A percentile compares a stretch with the other conserved stretches of the same genome.
Conservation (phyloP, 2,329 filamentous ascomycete species). For the Amphichorda felina region DNA sequence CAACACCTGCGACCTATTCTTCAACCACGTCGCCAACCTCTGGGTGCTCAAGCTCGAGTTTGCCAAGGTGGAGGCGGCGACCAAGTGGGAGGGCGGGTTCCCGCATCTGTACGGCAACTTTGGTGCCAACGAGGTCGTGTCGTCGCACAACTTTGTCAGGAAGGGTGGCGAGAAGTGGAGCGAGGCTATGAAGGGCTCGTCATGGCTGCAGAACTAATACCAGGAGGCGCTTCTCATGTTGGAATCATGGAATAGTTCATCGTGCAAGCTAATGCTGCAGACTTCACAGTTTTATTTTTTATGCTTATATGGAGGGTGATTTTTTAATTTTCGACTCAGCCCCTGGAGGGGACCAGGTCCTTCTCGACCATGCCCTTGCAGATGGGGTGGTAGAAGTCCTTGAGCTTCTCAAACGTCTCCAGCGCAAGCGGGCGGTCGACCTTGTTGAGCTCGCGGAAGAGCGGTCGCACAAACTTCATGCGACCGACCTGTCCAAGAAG, state of each 20-base stretch:
- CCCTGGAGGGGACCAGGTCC: conserved; percentile 41
- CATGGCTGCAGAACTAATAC: conserved; percentile 25
- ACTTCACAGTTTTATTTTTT: not conserved
- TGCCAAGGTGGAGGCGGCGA: conserved; percentile 24
- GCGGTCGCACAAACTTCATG: conserved; percentile 93
- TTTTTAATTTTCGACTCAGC: not conserved
- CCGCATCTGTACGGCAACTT: conserved; percentile 50
- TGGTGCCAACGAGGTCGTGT: conserved; percentile 37
- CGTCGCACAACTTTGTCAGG: conserved; percentile 31
- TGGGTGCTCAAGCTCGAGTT: conserved; percentile 44
- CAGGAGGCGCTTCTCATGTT: no score
- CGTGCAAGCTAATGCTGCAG: not conserved
- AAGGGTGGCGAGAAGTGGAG: conserved; percentile 33
- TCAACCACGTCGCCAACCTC: conserved; percentile 22
- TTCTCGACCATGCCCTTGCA: conserved; percentile 80
- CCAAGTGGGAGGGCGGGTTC: conserved; percentile 43
- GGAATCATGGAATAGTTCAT: not conserved
- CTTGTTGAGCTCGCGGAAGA: conserved; percentile 67
- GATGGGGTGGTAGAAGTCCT: conserved; percentile 92
- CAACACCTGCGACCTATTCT: conserved; percentile 31
- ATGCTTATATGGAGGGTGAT: not conserved
- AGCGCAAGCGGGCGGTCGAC: conserved; percentile 65
- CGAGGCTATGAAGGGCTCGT: conserved; percentile 24
- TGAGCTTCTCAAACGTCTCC: conserved; percentile 75
- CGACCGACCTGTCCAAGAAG: conserved; percentile 73